Evolutionary conservation across 2,329 filamentous ascomycete genomes (phyloP), one percentile per base, ranked within the genome.

Genomic region (Thyridium curvatum): DNA sequence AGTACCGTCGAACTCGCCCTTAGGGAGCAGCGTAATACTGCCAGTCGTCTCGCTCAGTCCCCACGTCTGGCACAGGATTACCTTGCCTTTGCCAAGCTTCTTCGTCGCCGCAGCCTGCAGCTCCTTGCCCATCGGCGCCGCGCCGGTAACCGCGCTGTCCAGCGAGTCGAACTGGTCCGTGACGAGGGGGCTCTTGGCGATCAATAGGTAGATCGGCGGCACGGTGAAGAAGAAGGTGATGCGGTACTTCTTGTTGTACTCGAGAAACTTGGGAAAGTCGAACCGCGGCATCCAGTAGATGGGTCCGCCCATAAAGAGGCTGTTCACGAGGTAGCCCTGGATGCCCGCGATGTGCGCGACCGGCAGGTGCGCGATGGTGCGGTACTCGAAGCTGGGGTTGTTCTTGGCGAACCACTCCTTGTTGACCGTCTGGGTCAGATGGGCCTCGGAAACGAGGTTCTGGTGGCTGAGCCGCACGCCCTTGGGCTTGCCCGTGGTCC

Each of bases 201-300:
- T 74, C 13, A 70, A 64, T 12, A 80, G 64, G 48, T 66, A 79
- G 39, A 83, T 75, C 2, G 77, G 76, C 8, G 79, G 79, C 2
- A 82, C 77, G 5, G 68, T 74, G 52, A 77, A 75, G 52, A 81
- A 71, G 37, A 54, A 60, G 0, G 73, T 79, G 44, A 79, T 66
- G 10, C 56, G 54, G 49, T 74, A 70, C 35, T 64, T 61, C 32
- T 64, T 64, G 47, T 63, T 66, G 54, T 78, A 70, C 30, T 61
- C 56, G 38, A 81, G 63, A 51, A 83, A 80, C 30, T 68, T 59
- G 3, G 55, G 52, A 42, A 78, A 76, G 43, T 77, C 68, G 52
- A 82, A 83, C 31, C 62, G 65, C 4, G 67, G 61, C 78, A 83
- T 82, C 78, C 78, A 82, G 61, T 76, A 82, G 3, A 74, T 64